Evolutionary conservation across 306 rosid species (phyloP), one percentile per base, ranked within the genome.

Genomic region (Arachis hypogaea): DNA sequence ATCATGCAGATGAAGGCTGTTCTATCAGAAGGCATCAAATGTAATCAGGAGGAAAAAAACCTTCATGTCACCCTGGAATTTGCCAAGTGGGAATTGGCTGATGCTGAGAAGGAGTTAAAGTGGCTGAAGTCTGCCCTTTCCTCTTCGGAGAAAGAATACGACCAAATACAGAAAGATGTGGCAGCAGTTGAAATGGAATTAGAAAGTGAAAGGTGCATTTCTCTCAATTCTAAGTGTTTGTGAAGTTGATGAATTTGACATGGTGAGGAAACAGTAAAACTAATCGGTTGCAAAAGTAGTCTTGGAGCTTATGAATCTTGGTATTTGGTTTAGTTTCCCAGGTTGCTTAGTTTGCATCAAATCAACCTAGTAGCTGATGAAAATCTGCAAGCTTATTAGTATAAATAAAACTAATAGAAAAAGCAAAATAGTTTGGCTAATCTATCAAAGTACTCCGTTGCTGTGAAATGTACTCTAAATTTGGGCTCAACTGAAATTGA

Each of bases 21-120:
- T 78, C 50, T 89, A 69, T 73, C 77, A 1, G 99, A 94, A 50
- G 96, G 90, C 28, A 71, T 78, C n/a, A 88, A 83, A 86, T 80
- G 71, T 62, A 77, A 82, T 33, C 86, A 88, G 70, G 99, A 88
- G 58, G 96, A 86, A 64, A 89, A 92, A 40, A 92, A 82, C 74
- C 85, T 89, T 82, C 80, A 86, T 33, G 66, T 83, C 52, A 73
- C 81, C 61, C 82, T 91, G 49, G 99, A 94, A 83, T 86, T 79
- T 65, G 77, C 87, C 1, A 94, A 74, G 81, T 85, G 88, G 97
- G 97, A 94, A 77, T 75, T 89, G 78, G 88, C 95, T 56, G 97
- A 92, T 82, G 88, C 93, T 49, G 99, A 94, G 81, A 94, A 89
- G 89, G 97, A 92, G 83, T 78, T 85, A 54, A 92, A 88, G 86